These are phyloP conservation scores for Microcyclosporella mali DNA, from an alignment of 2,329 filamentous ascomycete species.

Conservation along the genomic window DNA sequence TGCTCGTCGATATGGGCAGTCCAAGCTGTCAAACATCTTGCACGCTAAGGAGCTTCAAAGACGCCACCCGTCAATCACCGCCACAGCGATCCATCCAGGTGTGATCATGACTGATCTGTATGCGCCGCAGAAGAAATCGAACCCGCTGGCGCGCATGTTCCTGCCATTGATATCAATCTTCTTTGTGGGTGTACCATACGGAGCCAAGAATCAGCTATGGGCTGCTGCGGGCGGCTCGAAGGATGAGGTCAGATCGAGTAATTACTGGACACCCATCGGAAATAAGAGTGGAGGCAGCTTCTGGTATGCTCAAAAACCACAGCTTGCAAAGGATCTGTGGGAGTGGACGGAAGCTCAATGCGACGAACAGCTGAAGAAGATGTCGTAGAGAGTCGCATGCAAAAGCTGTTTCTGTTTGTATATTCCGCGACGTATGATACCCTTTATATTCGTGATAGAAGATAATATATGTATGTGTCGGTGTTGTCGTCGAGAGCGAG, in stretches of 20 bases:
- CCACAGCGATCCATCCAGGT: slow-evolving; percentile 59
- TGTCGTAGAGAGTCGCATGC: neutral
- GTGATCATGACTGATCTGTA: slow-evolving; percentile 57
- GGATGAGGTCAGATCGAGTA: slow-evolving; percentile 13
- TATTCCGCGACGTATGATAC: no score
- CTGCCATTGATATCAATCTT: slow-evolving; percentile 13
- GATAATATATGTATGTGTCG: no score
- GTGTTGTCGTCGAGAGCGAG: no score
- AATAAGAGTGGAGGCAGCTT: slow-evolving; percentile 15
- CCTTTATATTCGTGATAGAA: no score
- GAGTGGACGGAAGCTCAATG: slow-evolving; percentile 33
- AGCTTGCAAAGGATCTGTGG: slow-evolving; percentile 34
- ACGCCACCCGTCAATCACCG: slow-evolving; percentile 54
- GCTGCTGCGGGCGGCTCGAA: slow-evolving; percentile 20
- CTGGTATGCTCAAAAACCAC: slow-evolving; percentile 19
- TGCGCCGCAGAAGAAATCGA: slow-evolving; percentile 12
- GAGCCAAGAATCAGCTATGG: slow-evolving; percentile 27
- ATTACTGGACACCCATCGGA: slow-evolving; percentile 25
- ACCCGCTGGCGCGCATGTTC: slow-evolving; percentile 4
- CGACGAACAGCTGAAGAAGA: slow-evolving; percentile 17
- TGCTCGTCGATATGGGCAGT: slow-evolving; percentile 51
- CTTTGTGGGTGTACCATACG: slow-evolving; percentile 16
- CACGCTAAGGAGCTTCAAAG: slow-evolving; percentile 54
- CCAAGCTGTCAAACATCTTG: slow-evolving; percentile 56
- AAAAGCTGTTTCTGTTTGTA: no score